Base-by-base conservation (phyloP, 441 rosid species). In the Adansonia grandidieri region DNA sequence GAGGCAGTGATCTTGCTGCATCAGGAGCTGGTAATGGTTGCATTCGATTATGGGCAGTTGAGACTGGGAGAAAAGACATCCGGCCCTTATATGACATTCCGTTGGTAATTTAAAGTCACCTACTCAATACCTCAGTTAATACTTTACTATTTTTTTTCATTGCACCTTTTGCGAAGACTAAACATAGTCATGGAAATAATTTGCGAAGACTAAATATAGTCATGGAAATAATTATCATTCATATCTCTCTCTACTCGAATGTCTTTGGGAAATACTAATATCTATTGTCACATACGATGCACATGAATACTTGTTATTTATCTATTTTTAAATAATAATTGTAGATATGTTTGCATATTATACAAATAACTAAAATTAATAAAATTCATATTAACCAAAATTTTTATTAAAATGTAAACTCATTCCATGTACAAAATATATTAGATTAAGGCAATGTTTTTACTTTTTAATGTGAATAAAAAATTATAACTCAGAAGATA, bases 1-100 rank as follows among this genome's bases (percentile, higher is more conserved):
- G 96, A 85, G 93, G 93, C 77, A 92, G 97, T 81, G 98, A 96
- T 86, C 94, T 96, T 84, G 97, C 89, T 17, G 98, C 94, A 73
- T 94, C 99, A 67, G 99, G 99, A 80, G 98, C 99, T 80, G 99
- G 98, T 78, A 90, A 88, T 85, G 98, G 95, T 67, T 86, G 53
- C 77, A 91, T 96, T 53, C 89, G 86, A 70, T 80, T 94, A 77
- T 93, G 96, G 98, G 87, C 90, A 73, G 76, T 90, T 40, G 94
- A 86, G 77, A 85, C 85, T 79, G 88, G 82, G 81, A 65, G 82
- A 77, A 89, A 79, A 78, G 81, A 83, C 80, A 76, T 96, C 58
- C 88, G 74, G 70, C 91, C 97, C n/a, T 83, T 94, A 63, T 85
- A 78, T 71, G 73, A 69, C 6, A 77, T 96, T 84, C 96, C 98